Evolutionary conservation across 2,329 filamentous ascomycete species (phyloP).

Genomic region (Claviceps monticola): DNA sequence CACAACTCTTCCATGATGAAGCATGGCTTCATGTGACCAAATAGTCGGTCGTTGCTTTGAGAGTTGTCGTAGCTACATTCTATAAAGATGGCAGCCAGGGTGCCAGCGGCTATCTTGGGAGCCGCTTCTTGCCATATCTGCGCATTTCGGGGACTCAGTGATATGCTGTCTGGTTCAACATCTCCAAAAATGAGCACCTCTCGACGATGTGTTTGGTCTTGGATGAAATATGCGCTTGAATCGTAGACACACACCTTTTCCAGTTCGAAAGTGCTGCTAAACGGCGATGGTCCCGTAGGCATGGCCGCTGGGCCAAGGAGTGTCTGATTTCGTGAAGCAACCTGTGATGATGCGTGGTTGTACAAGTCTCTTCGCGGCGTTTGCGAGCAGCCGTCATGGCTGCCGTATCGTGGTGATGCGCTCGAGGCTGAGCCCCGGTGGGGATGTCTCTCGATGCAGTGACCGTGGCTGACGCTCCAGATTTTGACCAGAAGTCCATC

Average conservation of each 20-base stretch:
- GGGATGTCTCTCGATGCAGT: slow-evolving; percentile 62
- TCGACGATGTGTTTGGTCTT: slow-evolving; percentile 51
- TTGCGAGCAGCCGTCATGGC: slow-evolving; percentile 29
- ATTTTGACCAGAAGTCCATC: slow-evolving; percentile 82
- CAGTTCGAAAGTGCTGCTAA: slow-evolving; percentile 17
- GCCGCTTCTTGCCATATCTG: slow-evolving; percentile 80
- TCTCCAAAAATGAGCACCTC: slow-evolving; percentile 94
- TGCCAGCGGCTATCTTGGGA: slow-evolving; percentile 61
- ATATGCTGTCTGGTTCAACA: slow-evolving; percentile 82
- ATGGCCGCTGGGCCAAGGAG: slow-evolving; percentile 19
- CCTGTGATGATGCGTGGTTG: slow-evolving; percentile 8
- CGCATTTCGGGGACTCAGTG: slow-evolving; percentile 66
- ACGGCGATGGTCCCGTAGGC: slow-evolving; percentile 12
- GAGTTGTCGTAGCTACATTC: slow-evolving; percentile 88
- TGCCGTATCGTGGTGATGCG: slow-evolving; percentile 35
- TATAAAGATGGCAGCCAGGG: slow-evolving; percentile 73
- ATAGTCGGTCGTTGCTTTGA: slow-evolving; percentile 63
- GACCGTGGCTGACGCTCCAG: slow-evolving; percentile 78
- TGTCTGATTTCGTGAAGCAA: slow-evolving; percentile 10
- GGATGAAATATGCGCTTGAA: slow-evolving; percentile 88
- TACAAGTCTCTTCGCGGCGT: slow-evolving; percentile 16
- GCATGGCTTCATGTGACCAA: slow-evolving; percentile 75
- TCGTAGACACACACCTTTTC: slow-evolving; percentile 59
- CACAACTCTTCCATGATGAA: slow-evolving; percentile 71
- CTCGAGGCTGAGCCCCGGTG: slow-evolving; percentile 45